Conservation (phyloP, 306 rosid genomes). For the Quercus mongolica region DNA sequence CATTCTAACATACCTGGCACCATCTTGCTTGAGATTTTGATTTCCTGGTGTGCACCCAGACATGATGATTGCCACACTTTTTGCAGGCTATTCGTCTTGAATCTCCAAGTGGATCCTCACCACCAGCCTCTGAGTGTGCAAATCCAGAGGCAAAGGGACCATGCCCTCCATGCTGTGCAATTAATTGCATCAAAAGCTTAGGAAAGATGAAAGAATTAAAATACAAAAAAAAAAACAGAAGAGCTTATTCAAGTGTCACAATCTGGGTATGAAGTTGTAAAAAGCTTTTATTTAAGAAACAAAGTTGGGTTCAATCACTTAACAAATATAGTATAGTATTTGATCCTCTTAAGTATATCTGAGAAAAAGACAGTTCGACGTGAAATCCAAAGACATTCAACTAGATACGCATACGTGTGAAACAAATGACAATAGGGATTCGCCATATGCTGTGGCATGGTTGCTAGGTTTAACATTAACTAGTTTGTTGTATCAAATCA, state of each 20-base stretch:
- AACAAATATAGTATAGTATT: not conserved
- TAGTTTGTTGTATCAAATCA: not conserved
- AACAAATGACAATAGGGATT: not conserved
- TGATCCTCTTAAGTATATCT: not conserved
- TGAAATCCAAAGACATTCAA: not conserved
- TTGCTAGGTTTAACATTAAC: not conserved
- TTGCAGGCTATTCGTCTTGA: slow-evolving; percentile 85
- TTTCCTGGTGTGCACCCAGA: slow-evolving; percentile 81
- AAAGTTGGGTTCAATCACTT: slow-evolving; percentile 2
- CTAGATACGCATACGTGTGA: not conserved
- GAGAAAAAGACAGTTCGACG: not conserved
- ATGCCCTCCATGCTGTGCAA: slow-evolving; percentile 66
- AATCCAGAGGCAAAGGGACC: slow-evolving; percentile 68
- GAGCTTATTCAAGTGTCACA: not conserved
- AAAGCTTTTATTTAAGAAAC: not conserved
- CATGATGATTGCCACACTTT: slow-evolving; percentile 75
- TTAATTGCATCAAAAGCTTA: slow-evolving; percentile 33
- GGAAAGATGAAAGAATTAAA: slow-evolving; percentile 24
- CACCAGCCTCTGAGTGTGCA: slow-evolving; percentile 56
- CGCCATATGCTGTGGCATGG: not conserved
- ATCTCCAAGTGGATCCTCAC: slow-evolving; percentile 75
- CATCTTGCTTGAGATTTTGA: slow-evolving; percentile 87
- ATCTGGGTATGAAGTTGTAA: not conserved
- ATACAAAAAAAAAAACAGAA: slow-evolving; percentile 1
- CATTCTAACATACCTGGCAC: slow-evolving; percentile 75